Evolutionary conservation across 139 green algal species (phyloP).

Genomic region (Medakamo hakoo): DNA sequence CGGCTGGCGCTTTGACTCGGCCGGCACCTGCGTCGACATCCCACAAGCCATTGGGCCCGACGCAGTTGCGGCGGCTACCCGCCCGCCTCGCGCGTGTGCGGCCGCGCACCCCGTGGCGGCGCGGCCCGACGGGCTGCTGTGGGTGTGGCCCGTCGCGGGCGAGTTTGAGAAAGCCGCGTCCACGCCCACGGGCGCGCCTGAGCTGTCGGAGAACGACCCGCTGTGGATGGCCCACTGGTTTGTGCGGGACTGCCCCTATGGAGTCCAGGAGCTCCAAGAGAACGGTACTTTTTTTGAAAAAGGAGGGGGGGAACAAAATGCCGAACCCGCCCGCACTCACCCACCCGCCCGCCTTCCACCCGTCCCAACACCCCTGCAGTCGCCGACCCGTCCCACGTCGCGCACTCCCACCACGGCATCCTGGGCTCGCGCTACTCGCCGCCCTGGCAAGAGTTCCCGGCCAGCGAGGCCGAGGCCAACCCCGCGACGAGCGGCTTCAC

Average conservation of each 20-base stretch:
- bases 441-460: not conserved
- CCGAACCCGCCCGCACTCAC: too few species aligned
- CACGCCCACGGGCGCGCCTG: not conserved
- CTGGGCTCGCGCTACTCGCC: constrained; percentile 4
- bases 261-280: constrained; percentile 32
- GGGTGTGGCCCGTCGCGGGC: constrained; percentile 7
- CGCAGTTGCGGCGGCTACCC: not conserved
- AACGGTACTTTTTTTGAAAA: too few species aligned
- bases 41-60: not conserved
- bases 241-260: constrained; percentile 22
- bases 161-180: not conserved
- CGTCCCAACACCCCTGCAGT: too few species aligned
- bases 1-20: constrained; percentile 5
- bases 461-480: not conserved
- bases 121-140: constrained; percentile 6
- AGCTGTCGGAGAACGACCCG: not conserved
- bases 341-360: too few species aligned
- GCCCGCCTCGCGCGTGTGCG: not conserved
- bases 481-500: not conserved
- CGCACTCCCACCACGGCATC: constrained; percentile 45
- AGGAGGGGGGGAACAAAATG: too few species aligned
- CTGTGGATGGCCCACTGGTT: constrained; percentile 1
- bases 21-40: not conserved
- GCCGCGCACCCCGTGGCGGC: not conserved
- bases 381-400: constrained; percentile 45